phyloP scores from a whole-genome alignment of 1,284 basidiomycete genomes.

The Vanrija sp. region DNA sequence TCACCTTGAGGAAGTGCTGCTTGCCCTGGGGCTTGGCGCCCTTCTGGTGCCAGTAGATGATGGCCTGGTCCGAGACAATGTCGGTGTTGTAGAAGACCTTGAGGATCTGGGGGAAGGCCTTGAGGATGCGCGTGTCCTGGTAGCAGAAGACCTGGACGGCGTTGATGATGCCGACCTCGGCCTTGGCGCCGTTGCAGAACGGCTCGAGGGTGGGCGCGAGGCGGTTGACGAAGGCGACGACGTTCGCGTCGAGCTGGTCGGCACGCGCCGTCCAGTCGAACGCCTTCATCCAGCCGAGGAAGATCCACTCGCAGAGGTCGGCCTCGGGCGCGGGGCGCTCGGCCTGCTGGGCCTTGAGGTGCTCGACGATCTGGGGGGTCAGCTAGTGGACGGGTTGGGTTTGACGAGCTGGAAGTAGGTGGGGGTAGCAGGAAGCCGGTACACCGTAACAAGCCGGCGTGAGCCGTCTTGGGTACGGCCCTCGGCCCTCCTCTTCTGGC shows the following conservation, averaged over 20 bases:
- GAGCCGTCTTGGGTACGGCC: no score
- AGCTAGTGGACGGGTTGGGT: not conserved
- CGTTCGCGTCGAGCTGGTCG: slow-evolving; percentile 82
- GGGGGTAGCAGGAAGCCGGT: no score
- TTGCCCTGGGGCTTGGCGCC: slow-evolving; percentile 91
- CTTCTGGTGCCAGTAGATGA: slow-evolving; percentile 96
- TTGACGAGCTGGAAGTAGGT: not conserved
- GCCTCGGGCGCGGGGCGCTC: slow-evolving; percentile 62
- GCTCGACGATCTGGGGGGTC: slow-evolving; percentile 61
- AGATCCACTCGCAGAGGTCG: slow-evolving; percentile 82
- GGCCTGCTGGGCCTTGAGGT: slow-evolving; percentile 61
- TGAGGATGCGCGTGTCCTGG: slow-evolving; percentile 88
- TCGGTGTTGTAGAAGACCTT: slow-evolving; percentile 95
- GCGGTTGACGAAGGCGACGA: slow-evolving; percentile 75
- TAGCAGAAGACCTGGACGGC: slow-evolving; percentile 91
- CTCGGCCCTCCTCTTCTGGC: no score
- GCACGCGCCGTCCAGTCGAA: slow-evolving; percentile 82
- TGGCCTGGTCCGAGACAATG: slow-evolving; percentile 88
- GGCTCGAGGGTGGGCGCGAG: slow-evolving; percentile 78
- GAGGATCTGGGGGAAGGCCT: slow-evolving; percentile 86
- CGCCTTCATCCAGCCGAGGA: slow-evolving; percentile 80
- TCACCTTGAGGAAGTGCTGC: slow-evolving; percentile 87
- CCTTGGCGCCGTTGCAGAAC: slow-evolving; percentile 80
- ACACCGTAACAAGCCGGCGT: no score
- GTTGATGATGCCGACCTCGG: slow-evolving; percentile 87